phyloP scores from a whole-genome alignment of 495 filamentous ascomycete genomes.

The Viridothelium virens region DNA sequence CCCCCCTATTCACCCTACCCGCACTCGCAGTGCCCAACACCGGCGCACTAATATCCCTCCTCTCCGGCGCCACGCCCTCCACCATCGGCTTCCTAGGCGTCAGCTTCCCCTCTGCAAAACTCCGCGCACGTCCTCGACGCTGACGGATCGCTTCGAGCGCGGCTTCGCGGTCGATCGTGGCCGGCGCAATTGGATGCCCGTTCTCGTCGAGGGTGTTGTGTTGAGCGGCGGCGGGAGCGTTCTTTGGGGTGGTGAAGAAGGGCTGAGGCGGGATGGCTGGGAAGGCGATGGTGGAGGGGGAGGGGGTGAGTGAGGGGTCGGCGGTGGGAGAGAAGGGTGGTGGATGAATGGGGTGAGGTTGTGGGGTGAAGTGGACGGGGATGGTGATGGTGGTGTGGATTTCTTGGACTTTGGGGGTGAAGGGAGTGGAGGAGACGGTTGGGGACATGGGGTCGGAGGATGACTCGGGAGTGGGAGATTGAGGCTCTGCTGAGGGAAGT shows the following conservation, averaged over 20 bases:
- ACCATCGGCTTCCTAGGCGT: conserved; percentile 38
- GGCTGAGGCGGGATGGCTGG: conserved; percentile 18
- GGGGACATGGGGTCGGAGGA: conserved; percentile 22
- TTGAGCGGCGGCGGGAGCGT: conserved; percentile 18
- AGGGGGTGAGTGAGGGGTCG: conserved; percentile 14
- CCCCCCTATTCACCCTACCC: not conserved
- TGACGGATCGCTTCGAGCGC: conserved; percentile 36
- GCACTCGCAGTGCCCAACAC: conserved; percentile 20
- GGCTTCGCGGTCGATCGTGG: conserved; percentile 34
- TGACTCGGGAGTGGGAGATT: conserved; percentile 16
- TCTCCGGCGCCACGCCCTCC: conserved; percentile 24
- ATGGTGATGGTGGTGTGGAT: conserved; percentile 39
- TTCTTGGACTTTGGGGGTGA: conserved; percentile 28
- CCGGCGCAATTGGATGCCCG: not conserved
- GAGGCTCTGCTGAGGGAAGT: not conserved
- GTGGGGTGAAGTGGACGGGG: conserved; percentile 36
- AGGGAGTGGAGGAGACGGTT: conserved; percentile 22
- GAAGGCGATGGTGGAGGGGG: conserved; percentile 10
- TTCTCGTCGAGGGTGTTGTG: not conserved
- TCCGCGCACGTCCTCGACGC: conserved; percentile 35
- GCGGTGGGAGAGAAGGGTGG: conserved; percentile 18
- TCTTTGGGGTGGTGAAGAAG: conserved; percentile 20
- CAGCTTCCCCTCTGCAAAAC: conserved; percentile 31
- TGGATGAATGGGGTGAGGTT: conserved; percentile 20
- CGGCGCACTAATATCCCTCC: conserved; percentile 38